Evolutionary conservation across 2,329 filamentous ascomycete genomes (phyloP).

Genomic region (Beauveria scarabaeidicola): DNA sequence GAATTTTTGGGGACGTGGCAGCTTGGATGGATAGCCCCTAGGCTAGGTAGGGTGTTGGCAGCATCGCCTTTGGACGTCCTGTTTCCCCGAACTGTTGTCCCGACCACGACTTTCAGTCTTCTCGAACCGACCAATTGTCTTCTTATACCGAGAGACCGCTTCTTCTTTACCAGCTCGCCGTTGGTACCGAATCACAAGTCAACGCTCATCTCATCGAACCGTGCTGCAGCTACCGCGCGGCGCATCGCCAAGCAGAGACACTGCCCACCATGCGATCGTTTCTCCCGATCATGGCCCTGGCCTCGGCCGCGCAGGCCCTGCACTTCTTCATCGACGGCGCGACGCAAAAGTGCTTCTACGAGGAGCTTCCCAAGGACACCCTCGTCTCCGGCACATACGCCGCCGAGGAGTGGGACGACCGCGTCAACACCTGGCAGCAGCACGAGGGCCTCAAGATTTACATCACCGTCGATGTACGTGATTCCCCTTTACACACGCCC

Average conservation of each 20-base stretch:
- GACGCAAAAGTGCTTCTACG: conserved; percentile 90
- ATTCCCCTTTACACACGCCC: neutral
- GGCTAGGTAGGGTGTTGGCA: neutral
- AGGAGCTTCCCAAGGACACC: conserved; percentile 95
- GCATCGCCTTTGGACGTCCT: neutral
- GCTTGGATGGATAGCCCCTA: conserved; percentile 26
- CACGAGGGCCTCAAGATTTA: conserved; percentile 73
- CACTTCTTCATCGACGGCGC: conserved; percentile 93
- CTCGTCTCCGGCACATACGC: conserved; percentile 89
- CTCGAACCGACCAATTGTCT: neutral
- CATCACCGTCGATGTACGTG: conserved; percentile 76
- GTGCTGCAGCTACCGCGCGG: neutral
- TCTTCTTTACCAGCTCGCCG: neutral
- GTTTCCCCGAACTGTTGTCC: neutral
- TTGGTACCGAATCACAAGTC: neutral
- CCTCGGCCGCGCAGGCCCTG: conserved; percentile 63
- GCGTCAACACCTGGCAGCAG: conserved; percentile 57
- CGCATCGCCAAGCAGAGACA: neutral
- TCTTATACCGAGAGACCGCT: neutral
- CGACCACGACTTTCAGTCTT: neutral
- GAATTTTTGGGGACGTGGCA: conserved; percentile 44
- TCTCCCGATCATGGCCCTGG: conserved; percentile 58
- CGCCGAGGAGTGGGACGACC: conserved; percentile 74
- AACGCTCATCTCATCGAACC: neutral
- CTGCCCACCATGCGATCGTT: conserved; percentile 46